Evolutionary conservation across 495 filamentous ascomycete species (phyloP).

Genomic region (Penicillium egyptiacum): DNA sequence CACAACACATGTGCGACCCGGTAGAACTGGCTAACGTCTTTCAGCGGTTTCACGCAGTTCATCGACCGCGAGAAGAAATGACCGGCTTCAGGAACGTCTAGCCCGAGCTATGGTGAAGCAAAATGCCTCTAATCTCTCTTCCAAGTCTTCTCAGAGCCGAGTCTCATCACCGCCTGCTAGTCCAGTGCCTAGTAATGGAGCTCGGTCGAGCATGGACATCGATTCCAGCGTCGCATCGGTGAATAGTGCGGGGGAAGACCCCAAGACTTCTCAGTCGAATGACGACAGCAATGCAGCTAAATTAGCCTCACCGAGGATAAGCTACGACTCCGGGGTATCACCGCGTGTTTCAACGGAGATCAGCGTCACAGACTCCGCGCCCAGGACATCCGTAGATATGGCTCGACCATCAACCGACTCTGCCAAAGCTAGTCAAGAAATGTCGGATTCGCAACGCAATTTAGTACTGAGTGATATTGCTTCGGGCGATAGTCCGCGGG

Average conservation of each 20-base stretch:
- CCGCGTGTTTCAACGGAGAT: slow-evolving; percentile 37
- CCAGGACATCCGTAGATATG: slow-evolving; percentile 20
- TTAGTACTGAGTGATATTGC: slow-evolving; percentile 5
- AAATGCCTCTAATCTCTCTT: slow-evolving; percentile 30
- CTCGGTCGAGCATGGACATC: slow-evolving; percentile 43
- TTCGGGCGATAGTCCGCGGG: slow-evolving; percentile 19
- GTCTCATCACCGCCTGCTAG: slow-evolving; percentile 37
- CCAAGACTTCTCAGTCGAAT: slow-evolving; percentile 12
- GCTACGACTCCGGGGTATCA: slow-evolving; percentile 35
- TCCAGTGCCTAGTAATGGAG: slow-evolving; percentile 36
- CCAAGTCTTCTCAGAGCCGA: slow-evolving; percentile 37
- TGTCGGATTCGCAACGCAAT: slow-evolving; percentile 10
- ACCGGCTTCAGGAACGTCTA: slow-evolving; percentile 81
- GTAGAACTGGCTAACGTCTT: slow-evolving; percentile 22
- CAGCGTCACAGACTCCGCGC: slow-evolving; percentile 15
- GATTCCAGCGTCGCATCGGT: slow-evolving; percentile 30
- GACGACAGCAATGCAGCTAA: slow-evolving; percentile 14
- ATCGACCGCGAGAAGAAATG: slow-evolving; percentile 58
- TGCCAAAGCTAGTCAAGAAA: slow-evolving; percentile 13
- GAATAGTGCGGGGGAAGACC: slow-evolving; percentile 18
- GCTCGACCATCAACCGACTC: slow-evolving; percentile 10
- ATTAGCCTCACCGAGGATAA: slow-evolving; percentile 23
- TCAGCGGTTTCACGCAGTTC: slow-evolving; percentile 54
- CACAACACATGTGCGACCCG: not conserved
- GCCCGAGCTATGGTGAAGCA: slow-evolving; percentile 62